Evolutionary conservation across 164 flowering plant genomes (phyloP).

Genomic region (Nymphaea colorata): DNA sequence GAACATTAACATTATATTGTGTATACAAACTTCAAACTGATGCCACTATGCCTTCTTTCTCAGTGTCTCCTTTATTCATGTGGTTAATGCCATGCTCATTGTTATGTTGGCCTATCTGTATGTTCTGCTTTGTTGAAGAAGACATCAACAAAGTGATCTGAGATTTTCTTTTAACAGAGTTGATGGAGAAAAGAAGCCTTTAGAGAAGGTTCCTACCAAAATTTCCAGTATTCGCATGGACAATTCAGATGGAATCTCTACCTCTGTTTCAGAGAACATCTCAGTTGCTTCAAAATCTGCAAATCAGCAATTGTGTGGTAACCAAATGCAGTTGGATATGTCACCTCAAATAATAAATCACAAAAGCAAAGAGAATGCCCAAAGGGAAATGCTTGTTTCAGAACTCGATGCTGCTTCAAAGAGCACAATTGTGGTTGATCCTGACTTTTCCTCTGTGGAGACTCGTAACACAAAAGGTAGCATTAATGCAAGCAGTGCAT

Average conservation of each 20-base stretch:
- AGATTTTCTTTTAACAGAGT: background rate
- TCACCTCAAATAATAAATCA: slow-evolving; percentile 28
- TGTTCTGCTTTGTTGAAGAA: no score
- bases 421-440: background rate
- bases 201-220: background rate
- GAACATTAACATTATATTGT: no score
- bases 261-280: slow-evolving; percentile 15
- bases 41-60: no score
- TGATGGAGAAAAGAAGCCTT: slow-evolving; percentile 11
- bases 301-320: slow-evolving; percentile 20
- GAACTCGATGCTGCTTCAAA: background rate
- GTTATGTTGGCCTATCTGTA: no score
- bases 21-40: no score
- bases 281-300: slow-evolving; percentile 14
- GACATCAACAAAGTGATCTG: background rate
- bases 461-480: background rate
- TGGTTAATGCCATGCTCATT: no score
- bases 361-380: slow-evolving; percentile 14
- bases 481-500: background rate
- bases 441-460: background rate
- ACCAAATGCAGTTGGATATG: slow-evolving; percentile 14
- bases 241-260: slow-evolving; percentile 13
- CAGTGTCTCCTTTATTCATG: no score
- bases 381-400: background rate
- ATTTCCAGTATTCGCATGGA: slow-evolving; percentile 10